Evolutionary conservation across 2,329 filamentous ascomycete genomes (phyloP).

Genomic region (Penicillium corylophilum): DNA sequence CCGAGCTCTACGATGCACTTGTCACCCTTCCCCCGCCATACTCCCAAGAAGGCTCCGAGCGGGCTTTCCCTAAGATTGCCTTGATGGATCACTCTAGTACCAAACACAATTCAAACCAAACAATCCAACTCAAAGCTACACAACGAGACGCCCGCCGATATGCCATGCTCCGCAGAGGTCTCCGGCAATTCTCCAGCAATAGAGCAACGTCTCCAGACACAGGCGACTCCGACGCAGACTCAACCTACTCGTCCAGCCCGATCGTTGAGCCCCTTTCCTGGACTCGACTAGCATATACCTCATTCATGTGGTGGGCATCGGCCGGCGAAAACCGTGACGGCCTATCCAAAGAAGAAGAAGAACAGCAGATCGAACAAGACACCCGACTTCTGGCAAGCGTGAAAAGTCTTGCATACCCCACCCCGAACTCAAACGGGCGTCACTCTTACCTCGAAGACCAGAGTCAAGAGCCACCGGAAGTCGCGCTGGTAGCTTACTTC

Average conservation of each 20-base stretch:
- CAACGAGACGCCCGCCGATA: slow-evolving; percentile 87
- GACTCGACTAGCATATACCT: slow-evolving; percentile 60
- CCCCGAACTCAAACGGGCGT: slow-evolving; percentile 24
- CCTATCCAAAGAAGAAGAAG: slow-evolving; percentile 55
- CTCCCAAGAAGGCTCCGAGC: slow-evolving; percentile 57
- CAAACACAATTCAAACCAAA: slow-evolving; percentile 36
- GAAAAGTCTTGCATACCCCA: slow-evolving; percentile 33
- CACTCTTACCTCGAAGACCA: slow-evolving; percentile 29
- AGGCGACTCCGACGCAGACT: slow-evolving; percentile 38
- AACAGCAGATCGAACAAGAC: slow-evolving; percentile 46
- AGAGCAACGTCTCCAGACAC: slow-evolving; percentile 25
- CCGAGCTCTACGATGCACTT: slow-evolving; percentile 82
- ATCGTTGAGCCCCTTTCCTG: slow-evolving; percentile 59
- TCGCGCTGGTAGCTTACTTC: slow-evolving; percentile 52
- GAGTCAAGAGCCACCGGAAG: slow-evolving; percentile 42
- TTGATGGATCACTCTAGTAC: slow-evolving; percentile 58
- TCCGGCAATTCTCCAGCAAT: slow-evolving; percentile 42
- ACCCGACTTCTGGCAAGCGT: slow-evolving; percentile 39
- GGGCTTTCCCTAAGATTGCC: slow-evolving; percentile 74
- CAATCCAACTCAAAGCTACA: slow-evolving; percentile 67
- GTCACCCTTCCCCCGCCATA: slow-evolving; percentile 73
- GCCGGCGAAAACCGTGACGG: slow-evolving; percentile 60
- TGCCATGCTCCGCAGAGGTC: slow-evolving; percentile 63
- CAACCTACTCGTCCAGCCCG: slow-evolving; percentile 43
- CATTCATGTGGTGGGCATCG: slow-evolving; percentile 68